phyloP scores from a whole-genome alignment of 2,329 filamentous ascomycete species.

The Ceratocystis huliohia region DNA sequence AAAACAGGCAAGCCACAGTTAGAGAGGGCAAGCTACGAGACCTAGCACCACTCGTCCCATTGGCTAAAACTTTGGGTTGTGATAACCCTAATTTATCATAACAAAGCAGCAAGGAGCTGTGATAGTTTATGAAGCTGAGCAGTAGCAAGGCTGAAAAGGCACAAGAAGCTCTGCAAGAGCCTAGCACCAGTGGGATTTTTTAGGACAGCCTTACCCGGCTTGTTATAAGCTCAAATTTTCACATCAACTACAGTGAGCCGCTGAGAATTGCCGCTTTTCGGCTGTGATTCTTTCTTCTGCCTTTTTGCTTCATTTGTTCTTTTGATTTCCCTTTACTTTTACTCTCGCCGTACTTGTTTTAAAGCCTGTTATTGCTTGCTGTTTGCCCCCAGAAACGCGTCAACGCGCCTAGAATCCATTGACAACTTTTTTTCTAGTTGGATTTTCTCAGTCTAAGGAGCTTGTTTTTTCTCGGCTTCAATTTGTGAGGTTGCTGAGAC shows the following conservation, averaged over 20 bases:
- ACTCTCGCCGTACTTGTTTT: neutral
- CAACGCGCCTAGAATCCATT: conserved; percentile 20
- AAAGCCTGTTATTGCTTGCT: neutral
- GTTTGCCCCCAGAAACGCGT: conserved; percentile 18
- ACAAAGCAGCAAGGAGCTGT: too few species aligned
- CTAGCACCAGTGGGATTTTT: neutral
- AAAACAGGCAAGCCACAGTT: conserved; percentile 10
- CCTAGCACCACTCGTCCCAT: neutral
- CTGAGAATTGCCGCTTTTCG: neutral
- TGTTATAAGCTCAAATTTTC: neutral
- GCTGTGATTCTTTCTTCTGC: neutral
- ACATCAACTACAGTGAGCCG: neutral
- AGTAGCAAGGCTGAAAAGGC: neutral
- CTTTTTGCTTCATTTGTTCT: neutral
- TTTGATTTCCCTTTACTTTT: neutral
- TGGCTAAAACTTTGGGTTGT: neutral
- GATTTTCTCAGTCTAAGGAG: conserved; percentile 6
- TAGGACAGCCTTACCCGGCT: neutral
- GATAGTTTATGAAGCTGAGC: too few species aligned
- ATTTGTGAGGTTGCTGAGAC: neutral
- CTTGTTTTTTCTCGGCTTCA: neutral
- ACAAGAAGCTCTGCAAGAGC: neutral
- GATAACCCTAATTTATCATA: neutral
- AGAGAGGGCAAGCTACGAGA: conserved; percentile 4
- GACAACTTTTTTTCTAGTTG: conserved; percentile 13